Evolutionary conservation across 2,329 filamentous ascomycete genomes (phyloP), one percentile per base, ranked within the genome.

Genomic region (Mycogone perniciosa): DNA sequence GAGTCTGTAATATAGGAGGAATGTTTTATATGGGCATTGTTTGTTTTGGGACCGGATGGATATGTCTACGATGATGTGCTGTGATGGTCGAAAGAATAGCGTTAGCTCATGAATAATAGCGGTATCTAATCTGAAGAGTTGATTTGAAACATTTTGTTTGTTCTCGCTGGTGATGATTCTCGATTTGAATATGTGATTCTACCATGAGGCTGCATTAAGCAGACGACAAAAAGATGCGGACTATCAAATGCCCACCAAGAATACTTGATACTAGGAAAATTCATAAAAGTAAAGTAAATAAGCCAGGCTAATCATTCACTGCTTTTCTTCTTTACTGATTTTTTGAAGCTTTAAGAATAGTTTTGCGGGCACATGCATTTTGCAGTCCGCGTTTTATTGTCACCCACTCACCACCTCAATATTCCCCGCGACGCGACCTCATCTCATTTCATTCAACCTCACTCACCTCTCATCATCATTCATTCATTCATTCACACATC

Each of bases 381-480:
- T 38, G 34, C 34, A 40, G 20, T 8, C 27, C 39, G 5, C 6
- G 33, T 37, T n/a, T 42, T 43, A 44, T 39, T 38, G 33, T n/a
- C 26, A 13, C 27, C 35, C 33, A 10, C 30, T 11, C 7, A 8
- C 33, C 33, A 35, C 33, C 11, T 35, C 33, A 35, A 7, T 35
- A 2, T 11, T 8, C 33, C 30, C 41, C 41, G 30, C 48, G 33
- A 46, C 44, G 31, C 39, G 44, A 27, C 9, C 48, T 20, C 29
- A 49, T 20, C 7, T 7, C 51, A 56, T 31, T 34, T 51, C 33
- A 50, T 46, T 20, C 39, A 31, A 34, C 39, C 6, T 4, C 29
- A 44, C 11, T 33, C 30, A 7, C 13, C 10, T 31, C 11, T 6
- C 5, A 33, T 30, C 13, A 7, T 11, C 3, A 29, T 10, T 33